A percentile compares a stretch with the other conserved stretches of the same genome.
Evolutionary conservation across 306 rosid genomes (phyloP).

Genomic region (Pterocarpus santalinus): DNA sequence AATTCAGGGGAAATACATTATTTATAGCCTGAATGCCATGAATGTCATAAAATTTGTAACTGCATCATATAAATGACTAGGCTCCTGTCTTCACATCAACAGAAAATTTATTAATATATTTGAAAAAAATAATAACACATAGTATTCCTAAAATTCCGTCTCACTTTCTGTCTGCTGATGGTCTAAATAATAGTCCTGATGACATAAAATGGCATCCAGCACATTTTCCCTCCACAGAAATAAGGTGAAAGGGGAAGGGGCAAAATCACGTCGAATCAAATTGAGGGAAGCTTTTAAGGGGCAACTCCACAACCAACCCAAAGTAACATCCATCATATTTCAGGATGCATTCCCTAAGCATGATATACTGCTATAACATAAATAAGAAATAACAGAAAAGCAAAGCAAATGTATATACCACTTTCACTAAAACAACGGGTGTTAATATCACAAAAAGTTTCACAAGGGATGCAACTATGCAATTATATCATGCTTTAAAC

Average conservation of each 20-base stretch:
- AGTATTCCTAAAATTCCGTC: background rate
- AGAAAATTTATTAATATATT: background rate
- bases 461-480: background rate
- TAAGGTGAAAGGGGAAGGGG: background rate
- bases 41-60: background rate
- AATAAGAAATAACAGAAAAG: background rate
- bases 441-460: background rate
- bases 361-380: background rate
- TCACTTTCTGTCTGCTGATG: background rate
- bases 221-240: background rate
- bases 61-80: background rate
- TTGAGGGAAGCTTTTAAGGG: background rate
- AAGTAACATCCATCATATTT: background rate
- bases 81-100: background rate
- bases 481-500: background rate
- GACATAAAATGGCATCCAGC: background rate
- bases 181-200: background rate
- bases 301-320: background rate
- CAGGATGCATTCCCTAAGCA: background rate
- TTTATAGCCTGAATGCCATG: background rate
- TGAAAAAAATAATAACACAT: background rate
- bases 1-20: no score
- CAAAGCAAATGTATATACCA: background rate
- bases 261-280: background rate
- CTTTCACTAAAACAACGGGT: background rate